These are phyloP conservation scores for Aspergillus luchuensis DNA, from an alignment of 2,329 filamentous ascomycete genomes.

Conservation along the genomic window DNA sequence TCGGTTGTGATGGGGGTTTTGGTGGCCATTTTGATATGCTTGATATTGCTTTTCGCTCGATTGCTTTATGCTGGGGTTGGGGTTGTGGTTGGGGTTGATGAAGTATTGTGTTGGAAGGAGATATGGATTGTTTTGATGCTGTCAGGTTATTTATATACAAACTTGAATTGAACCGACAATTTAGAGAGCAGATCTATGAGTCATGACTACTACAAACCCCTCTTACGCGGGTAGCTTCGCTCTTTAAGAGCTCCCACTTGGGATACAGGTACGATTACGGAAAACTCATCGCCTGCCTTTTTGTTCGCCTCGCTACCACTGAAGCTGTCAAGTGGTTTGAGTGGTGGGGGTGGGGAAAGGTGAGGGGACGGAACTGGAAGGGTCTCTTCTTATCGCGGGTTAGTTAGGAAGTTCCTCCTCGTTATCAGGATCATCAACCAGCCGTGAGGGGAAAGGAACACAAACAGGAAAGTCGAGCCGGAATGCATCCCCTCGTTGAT, in stretches of 20 bases:
- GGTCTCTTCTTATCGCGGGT: background rate
- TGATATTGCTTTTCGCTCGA: background rate
- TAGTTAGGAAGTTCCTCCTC: too few relatives aligned
- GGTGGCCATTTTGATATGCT: conserved; percentile 33
- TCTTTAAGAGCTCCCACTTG: too few relatives aligned
- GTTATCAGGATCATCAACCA: background rate
- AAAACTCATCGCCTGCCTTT: too few relatives aligned
- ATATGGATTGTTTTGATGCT: too few relatives aligned
- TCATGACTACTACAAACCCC: too few relatives aligned
- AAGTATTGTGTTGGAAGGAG: too few relatives aligned
- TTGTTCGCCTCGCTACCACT: too few relatives aligned
- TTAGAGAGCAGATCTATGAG: background rate
- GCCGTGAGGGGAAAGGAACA: background rate
- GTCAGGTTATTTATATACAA: background rate
- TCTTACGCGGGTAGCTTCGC: too few relatives aligned
- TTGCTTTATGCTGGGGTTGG: background rate
- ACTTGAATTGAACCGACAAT: too few relatives aligned
- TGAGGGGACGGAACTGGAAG: background rate
- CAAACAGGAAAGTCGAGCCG: background rate
- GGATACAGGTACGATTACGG: too few relatives aligned
- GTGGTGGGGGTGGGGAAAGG: background rate
- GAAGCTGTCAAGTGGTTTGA: too few relatives aligned
- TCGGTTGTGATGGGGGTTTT: conserved; percentile 48
- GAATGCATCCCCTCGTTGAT: background rate
- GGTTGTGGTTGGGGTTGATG: too few relatives aligned